These are phyloP conservation scores for Coleophoma cylindrospora DNA, from an alignment of 2,329 filamentous ascomycete genomes.

Conservation along the genomic window DNA sequence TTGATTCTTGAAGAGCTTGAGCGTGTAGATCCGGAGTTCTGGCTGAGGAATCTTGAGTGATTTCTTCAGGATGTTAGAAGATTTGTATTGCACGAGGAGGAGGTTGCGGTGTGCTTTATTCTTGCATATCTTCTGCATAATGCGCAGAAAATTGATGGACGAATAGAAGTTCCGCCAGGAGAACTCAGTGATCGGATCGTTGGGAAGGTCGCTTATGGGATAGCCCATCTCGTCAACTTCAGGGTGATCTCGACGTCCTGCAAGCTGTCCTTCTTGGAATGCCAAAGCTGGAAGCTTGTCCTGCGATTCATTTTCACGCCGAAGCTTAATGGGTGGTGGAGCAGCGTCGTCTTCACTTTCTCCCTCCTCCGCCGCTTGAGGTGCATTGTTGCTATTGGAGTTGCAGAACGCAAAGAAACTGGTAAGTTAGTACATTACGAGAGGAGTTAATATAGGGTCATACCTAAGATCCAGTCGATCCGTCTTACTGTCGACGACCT, in stretches of 20 bases:
- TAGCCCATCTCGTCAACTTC: constrained; percentile 86
- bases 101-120: constrained; percentile 93
- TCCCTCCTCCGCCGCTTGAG: constrained; percentile 23
- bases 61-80: constrained; percentile 85
- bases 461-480: constrained; percentile 80
- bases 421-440: constrained; percentile 7
- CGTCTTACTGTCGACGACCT: constrained; percentile 78
- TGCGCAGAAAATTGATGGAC: constrained; percentile 88
- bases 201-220: constrained; percentile 64
- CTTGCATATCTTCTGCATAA: constrained; percentile 97
- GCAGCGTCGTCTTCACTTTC: constrained; percentile 69
- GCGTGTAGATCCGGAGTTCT: constrained; percentile 82
- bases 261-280: constrained; percentile 23
- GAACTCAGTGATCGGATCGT: constrained; percentile 79
- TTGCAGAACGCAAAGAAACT: constrained; percentile 94
- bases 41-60: constrained; percentile 86
- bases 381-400: constrained; percentile 47
- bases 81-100: constrained; percentile 93
- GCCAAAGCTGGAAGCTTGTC: constrained; percentile 26
- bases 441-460: constrained; percentile 15
- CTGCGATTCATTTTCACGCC: constrained; percentile 40
- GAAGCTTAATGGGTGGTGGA: constrained; percentile 73
- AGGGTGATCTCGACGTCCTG: constrained; percentile 28
- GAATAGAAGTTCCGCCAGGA: constrained; percentile 95
- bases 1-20: constrained; percentile 98